Base-by-base conservation (phyloP, 78 protist species). In the Isochrysis galbana region DNA sequence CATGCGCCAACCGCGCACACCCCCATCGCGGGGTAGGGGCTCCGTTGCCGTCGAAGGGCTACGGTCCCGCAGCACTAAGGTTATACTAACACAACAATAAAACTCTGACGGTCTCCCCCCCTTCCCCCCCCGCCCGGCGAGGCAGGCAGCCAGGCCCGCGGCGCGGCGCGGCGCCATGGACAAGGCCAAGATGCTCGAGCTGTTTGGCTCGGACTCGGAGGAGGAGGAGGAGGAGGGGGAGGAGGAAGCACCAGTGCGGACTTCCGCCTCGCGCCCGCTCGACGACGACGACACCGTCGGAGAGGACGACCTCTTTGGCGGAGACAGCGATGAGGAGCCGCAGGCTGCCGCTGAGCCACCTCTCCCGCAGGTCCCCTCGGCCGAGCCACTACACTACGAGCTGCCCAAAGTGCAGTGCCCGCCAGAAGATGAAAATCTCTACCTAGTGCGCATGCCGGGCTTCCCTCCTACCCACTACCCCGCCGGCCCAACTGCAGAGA, bases 141-240 rank as follows among this genome's bases (percentile, higher is more conserved):
- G n/a, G n/a, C n/a, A n/a, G n/a, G n/a, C n/a, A n/a, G n/a, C n/a
- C n/a, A n/a, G n/a, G n/a, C n/a, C n/a, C n/a, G n/a, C n/a, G n/a
- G n/a, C n/a, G n/a, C n/a, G n/a, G n/a, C 74, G 17, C 4, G 74
- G 38, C 36, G 74, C 14, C 36, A 67, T 67, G 74, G 74, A 67
- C 74, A 67, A 67, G 74, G 74, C 17, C 36, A 11, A 26, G 36
- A 11, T 26, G 36, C 74, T 11, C 32, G 86, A 77, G 42, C 86
- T 77, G 48, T 77, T 77, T 46, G 86, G 86, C 48, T 77, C 86
- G 23, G 86, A 77, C 47, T 2, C 19, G 32, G 86, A 77, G 86
- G 44, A 41, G 17, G 46, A 38, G 47, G 44, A 5, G 21, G 86
- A 77, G 34, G 86, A 39, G 46, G 44, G 32, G 17, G 46, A 38